Evolutionary conservation across 1,284 basidiomycete genomes (phyloP).

Genomic region (Inonotus hispidus): DNA sequence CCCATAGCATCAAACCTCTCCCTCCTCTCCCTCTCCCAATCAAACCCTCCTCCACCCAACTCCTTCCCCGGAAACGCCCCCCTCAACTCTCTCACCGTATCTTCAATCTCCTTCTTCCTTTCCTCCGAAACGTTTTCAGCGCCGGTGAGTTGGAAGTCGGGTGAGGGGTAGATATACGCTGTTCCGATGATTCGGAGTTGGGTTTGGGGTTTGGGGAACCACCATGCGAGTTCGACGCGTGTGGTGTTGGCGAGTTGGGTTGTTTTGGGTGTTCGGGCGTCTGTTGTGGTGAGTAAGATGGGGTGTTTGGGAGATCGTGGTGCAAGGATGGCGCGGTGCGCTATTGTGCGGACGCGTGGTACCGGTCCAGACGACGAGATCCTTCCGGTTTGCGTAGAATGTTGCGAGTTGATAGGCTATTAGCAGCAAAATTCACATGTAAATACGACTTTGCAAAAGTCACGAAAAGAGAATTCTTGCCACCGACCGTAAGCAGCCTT

Average conservation of each 20-base stretch:
- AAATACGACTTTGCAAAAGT: not conserved
- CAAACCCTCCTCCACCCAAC: constrained; percentile 37
- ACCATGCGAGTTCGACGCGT: constrained; percentile 52
- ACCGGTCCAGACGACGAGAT: constrained; percentile 18
- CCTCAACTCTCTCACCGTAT: not conserved
- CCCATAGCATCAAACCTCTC: constrained; percentile 50
- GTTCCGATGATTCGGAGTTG: constrained; percentile 56
- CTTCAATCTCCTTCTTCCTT: constrained; percentile 21
- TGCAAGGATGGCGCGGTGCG: constrained; percentile 52
- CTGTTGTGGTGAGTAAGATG: constrained; percentile 53
- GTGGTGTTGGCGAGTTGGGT: constrained; percentile 41
- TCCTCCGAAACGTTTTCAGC: constrained; percentile 17
- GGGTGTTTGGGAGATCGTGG: constrained; percentile 42
- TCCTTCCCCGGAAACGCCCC: constrained; percentile 29
- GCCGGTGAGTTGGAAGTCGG: constrained; percentile 28
- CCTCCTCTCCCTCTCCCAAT: constrained; percentile 58
- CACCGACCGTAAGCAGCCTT: constrained; percentile 38
- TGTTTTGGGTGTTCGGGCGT: constrained; percentile 54
- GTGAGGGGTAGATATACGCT: constrained; percentile 41
- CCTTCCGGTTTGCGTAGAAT: not conserved
- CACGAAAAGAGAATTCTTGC: not conserved
- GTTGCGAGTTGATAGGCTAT: constrained; percentile 60
- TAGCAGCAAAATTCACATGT: not conserved
- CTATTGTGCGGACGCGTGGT: constrained; percentile 55
- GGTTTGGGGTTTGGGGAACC: constrained; percentile 47